These are phyloP conservation scores for Talaromyces sp. DNA, from an alignment of 2,329 filamentous ascomycete genomes.

Conservation along the genomic window DNA sequence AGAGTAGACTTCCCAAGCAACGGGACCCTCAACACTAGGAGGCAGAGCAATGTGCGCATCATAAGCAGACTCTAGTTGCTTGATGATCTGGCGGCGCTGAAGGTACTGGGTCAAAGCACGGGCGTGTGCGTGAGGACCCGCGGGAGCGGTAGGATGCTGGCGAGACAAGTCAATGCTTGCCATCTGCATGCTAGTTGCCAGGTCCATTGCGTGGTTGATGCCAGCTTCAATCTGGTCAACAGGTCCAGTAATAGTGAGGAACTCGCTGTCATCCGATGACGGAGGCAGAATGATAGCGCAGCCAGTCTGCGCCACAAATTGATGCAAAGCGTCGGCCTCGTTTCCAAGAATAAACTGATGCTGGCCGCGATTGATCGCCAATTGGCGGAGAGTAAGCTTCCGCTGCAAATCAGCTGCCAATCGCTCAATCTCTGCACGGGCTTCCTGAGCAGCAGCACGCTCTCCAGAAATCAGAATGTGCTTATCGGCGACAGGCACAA, in stretches of 20 bases:
- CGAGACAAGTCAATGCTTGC: conserved; percentile 79
- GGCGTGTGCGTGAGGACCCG: conserved; percentile 76
- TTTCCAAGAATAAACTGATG: conserved; percentile 96
- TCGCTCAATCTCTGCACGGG: conserved; percentile 77
- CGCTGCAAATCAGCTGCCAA: conserved; percentile 74
- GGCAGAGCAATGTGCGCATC: conserved; percentile 87
- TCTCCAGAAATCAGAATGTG: conserved; percentile 88
- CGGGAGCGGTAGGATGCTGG: conserved; percentile 73
- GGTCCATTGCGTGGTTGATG: conserved; percentile 81
- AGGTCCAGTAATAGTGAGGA: conserved; percentile 82
- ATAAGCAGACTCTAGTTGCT: conserved; percentile 77
- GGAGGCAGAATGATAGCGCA: conserved; percentile 84
- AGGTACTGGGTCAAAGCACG: conserved; percentile 87
- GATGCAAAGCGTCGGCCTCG: conserved; percentile 74
- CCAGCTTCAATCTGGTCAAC: conserved; percentile 72
- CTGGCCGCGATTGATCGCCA: conserved; percentile 79
- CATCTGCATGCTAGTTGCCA: conserved; percentile 85
- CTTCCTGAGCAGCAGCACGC: conserved; percentile 76
- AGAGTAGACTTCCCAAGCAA: conserved; percentile 86
- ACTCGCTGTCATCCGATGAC: conserved; percentile 75
- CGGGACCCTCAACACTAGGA: conserved; percentile 64
- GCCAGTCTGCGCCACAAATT: conserved; percentile 88
- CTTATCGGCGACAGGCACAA: conserved; percentile 70
- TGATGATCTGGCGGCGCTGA: conserved; percentile 76
- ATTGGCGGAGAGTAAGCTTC: conserved; percentile 75